Evolutionary conservation across 768 basidiomycete genomes (phyloP), one percentile per base, ranked within the genome.

Genomic region (Zangia roseola): DNA sequence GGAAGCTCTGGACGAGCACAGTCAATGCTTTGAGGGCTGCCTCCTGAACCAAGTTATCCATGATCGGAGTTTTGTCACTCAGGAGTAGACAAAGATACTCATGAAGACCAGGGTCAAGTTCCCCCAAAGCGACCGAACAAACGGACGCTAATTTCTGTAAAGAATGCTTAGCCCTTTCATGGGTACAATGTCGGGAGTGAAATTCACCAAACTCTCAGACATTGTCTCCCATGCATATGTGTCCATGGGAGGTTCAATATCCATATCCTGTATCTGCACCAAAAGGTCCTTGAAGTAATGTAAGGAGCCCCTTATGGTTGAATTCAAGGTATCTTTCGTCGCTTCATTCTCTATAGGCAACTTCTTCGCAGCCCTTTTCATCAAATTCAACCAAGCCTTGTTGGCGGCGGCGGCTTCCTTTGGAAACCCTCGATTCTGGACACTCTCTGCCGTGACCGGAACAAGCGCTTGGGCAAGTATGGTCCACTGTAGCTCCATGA

Each of bases 211-310:
- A 56, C 87, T 88, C 63, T 94, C 91, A 10, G 91, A 89, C 84
- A 94, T 85, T 0, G 91, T 93, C 62, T 94, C 91, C 85, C 86
- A 93, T 43, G 88, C 83, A 67, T 92, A 94, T n/a, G 87, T 89
- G 63, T 94, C 91, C 28, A 85, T 59, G 0, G 86, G 78, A 12
- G 88, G 91, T 50, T 90, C 86, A 4, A 74, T 71, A 13, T 91
- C 89, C 82, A 93, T 83, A 52, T 86, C 88, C 61, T 90, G 82
- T 43, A 93, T 85, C 63, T 92, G 91, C 6, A 77, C 70, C 30
- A 89, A 74, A 31, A 94, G 75, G 54, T 91, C 88, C 9, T 78
- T 80, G 62, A 91, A 91, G 51, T 85, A 87, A 50, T 88, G 80
- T 71, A 89, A 74, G 3, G 89, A 81, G 60, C 82, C 79, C 37